Evolutionary conservation across 2,329 filamentous ascomycete species (phyloP).

Genomic region (Cladophialophora chaetospira): DNA sequence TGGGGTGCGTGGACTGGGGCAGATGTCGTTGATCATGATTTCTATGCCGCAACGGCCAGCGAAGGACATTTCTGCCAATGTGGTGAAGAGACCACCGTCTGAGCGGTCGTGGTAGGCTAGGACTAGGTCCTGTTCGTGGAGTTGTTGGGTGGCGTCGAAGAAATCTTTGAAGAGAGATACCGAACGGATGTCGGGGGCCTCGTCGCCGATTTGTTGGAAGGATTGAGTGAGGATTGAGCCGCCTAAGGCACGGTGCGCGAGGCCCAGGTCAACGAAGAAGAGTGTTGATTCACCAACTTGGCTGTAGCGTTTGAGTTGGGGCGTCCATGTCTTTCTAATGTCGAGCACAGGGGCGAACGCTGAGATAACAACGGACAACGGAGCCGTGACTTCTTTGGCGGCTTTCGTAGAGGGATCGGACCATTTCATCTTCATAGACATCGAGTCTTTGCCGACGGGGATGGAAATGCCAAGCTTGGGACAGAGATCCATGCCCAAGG

Average conservation of each 20-base stretch:
- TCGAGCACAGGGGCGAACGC: slow-evolving; percentile 84
- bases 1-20: slow-evolving; percentile 61
- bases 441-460: slow-evolving; percentile 96
- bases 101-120: slow-evolving; percentile 94
- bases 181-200: slow-evolving; percentile 83
- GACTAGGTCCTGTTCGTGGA: slow-evolving; percentile 70
- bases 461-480: slow-evolving; percentile 88
- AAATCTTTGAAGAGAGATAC: slow-evolving; percentile 81
- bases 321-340: slow-evolving; percentile 88
- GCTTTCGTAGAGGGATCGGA: slow-evolving; percentile 67
- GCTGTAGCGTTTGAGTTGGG: slow-evolving; percentile 76
- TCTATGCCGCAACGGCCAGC: slow-evolving; percentile 88
- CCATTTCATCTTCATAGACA: slow-evolving; percentile 99
- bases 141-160: slow-evolving; percentile 78
- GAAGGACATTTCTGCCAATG: slow-evolving; percentile 96
- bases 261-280: slow-evolving; percentile 86
- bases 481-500: slow-evolving; percentile 90
- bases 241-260: slow-evolving; percentile 77
- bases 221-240: slow-evolving; percentile 90
- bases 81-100: slow-evolving; percentile 88
- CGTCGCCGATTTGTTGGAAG: slow-evolving; percentile 80
- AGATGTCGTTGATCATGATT: slow-evolving; percentile 73
- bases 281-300: slow-evolving; percentile 87
- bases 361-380: slow-evolving; percentile 86
- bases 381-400: slow-evolving; percentile 84